Conservation (phyloP, 371 early-diverging fungal species). For the Mortierella sp. region DNA sequence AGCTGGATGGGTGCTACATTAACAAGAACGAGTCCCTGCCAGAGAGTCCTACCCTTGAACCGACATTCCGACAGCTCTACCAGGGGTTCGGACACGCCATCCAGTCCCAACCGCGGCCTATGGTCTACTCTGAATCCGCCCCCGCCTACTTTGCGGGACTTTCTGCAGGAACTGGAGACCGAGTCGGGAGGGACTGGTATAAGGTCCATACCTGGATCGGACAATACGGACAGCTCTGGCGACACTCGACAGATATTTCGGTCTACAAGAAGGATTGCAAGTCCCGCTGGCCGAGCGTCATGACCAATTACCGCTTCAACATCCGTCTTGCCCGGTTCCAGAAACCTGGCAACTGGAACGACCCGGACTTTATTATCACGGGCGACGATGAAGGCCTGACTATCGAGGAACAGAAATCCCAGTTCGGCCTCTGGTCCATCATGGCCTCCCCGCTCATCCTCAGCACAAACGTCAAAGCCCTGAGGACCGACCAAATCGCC, state of each 20-base stretch:
- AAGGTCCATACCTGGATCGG: slow-evolving; percentile 58
- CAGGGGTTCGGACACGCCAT: slow-evolving; percentile 26
- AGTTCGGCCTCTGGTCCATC: slow-evolving; percentile 57
- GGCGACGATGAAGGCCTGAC: slow-evolving; percentile 55
- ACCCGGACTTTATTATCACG: slow-evolving; percentile 58
- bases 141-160: slow-evolving; percentile 56
- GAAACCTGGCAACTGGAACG: slow-evolving; percentile 58
- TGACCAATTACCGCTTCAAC: slow-evolving; percentile 57
- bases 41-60: slow-evolving; percentile 40
- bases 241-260: slow-evolving; percentile 55
- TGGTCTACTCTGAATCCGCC: slow-evolving; percentile 56
- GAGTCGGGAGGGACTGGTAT: slow-evolving; percentile 56
- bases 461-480: slow-evolving; percentile 44
- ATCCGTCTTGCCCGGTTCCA: slow-evolving; percentile 57
- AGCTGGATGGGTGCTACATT: slow-evolving; percentile 57
- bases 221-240: slow-evolving; percentile 55
- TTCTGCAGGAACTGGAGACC: slow-evolving; percentile 44
- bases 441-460: slow-evolving; percentile 59
- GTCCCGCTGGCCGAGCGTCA: slow-evolving; percentile 48
- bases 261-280: slow-evolving; percentile 45
- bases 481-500: slow-evolving; percentile 36
- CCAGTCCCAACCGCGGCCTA: slow-evolving; percentile 39
- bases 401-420: slow-evolving; percentile 52
- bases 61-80: slow-evolving; percentile 51
- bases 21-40: slow-evolving; percentile 47